phyloP scores from a whole-genome alignment of 2,329 filamentous ascomycete species.

The Zymoseptoria passerinii region DNA sequence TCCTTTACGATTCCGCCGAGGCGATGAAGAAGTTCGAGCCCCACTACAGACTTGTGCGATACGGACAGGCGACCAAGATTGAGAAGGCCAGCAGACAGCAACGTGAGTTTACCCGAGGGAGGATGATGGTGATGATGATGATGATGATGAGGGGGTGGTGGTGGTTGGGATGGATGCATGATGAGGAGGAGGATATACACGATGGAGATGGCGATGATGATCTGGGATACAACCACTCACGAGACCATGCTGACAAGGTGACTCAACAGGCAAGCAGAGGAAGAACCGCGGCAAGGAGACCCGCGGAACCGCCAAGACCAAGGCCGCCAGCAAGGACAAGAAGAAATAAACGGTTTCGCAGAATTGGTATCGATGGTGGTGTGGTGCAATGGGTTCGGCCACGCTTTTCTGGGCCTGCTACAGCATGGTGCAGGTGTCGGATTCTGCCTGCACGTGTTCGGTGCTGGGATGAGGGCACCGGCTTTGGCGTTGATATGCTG shows the following conservation, averaged over 20 bases:
- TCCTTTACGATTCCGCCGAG: slow-evolving; percentile 97
- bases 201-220: neutral
- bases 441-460: slow-evolving; percentile 14
- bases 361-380: neutral
- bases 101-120: slow-evolving; percentile 59
- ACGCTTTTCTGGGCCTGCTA: slow-evolving; percentile 11
- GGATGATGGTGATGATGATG: neutral
- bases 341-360: slow-evolving; percentile 38
- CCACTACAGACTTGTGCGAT: slow-evolving; percentile 89
- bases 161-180: slow-evolving; percentile 23
- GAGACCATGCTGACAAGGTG: slow-evolving; percentile 10
- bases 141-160: neutral
- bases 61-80: slow-evolving; percentile 85
- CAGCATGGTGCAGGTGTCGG: slow-evolving; percentile 10
- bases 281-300: slow-evolving; percentile 99
- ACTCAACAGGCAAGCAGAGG: slow-evolving; percentile 84
- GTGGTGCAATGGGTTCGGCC: slow-evolving; percentile 12
- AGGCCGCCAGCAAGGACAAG: slow-evolving; percentile 93
- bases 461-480: slow-evolving; percentile 16
- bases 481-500: slow-evolving; percentile 20
- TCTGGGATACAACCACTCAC: neutral
- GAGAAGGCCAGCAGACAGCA: slow-evolving; percentile 98
- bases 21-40: slow-evolving; percentile 99
- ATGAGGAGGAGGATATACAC: neutral
- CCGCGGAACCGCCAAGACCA: slow-evolving; percentile 95